Evolutionary conservation across 2,329 filamentous ascomycete species (phyloP), one percentile per base, ranked within the genome.

Genomic region (Colletotrichum neosansevieriae): DNA sequence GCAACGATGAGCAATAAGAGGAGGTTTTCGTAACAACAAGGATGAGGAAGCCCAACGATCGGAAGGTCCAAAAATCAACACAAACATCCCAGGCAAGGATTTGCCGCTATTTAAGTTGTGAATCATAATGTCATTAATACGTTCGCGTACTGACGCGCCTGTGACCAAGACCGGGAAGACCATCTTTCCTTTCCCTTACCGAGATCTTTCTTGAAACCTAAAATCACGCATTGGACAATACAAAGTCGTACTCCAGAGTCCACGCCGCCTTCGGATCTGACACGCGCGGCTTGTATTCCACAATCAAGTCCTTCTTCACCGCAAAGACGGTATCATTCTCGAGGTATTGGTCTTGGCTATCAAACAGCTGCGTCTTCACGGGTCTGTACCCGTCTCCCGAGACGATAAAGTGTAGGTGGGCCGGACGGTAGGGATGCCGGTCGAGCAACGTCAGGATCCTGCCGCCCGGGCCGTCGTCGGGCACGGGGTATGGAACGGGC

Each of bases 281-380:
- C 4, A 69, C 62, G 10, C 13, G 47, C 9, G 73, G 72, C 54
- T 71, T 72, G 69, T 78, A 77, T 9, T 75, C 71, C 6, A 76
- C 72, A 9, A 76, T 51, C 11, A 79, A 64, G 40, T 75, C 74
- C n/a, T 75, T 71, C 71, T 79, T 79, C n/a, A 79, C 77, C 3
- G 77, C 78, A 53, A 77, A 80, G 4, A 79, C 78, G 3, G 75
- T 71, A 53, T 80, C 78, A 59, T 75, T 74, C 15, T 69, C 63
- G 36, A 91, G 79, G 71, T 90, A 88, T 64, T 85, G 81, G 76
- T 86, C 84, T 58, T 82, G 79, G 61, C 82, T 79, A 74, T 90
- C 88, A 74, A 91, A 91, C 63, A 91, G 87, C 74, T 92, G 89
- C 0, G 89, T 91, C 1, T 87, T 88, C 38, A 91, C 83, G 2